Evolutionary conservation across 2,329 filamentous ascomycete genomes (phyloP).

Genomic region (Neospermospora avenae): DNA sequence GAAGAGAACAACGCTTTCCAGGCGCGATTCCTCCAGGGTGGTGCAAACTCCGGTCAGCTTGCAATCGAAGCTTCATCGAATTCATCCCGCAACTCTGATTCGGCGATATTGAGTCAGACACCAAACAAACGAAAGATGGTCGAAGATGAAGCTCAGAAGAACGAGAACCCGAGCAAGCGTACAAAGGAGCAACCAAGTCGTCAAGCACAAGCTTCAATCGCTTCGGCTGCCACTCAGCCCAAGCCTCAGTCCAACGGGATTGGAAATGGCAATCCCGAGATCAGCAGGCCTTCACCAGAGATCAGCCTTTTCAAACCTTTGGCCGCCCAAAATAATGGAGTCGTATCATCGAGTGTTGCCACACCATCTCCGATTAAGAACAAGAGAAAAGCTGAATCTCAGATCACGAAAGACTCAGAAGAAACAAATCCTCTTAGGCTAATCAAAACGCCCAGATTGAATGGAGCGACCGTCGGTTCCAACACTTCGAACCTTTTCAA

Average conservation of each 20-base stretch:
- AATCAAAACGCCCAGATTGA: slow-evolving; percentile 21
- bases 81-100: neutral
- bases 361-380: slow-evolving; percentile 20
- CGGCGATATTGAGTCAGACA: neutral
- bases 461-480: slow-evolving; percentile 26
- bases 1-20: neutral
- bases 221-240: neutral
- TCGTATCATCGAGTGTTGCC: slow-evolving; percentile 6
- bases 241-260: neutral
- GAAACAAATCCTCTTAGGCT: slow-evolving; percentile 24
- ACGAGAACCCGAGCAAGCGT: slow-evolving; percentile 28
- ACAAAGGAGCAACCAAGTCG: slow-evolving; percentile 4
- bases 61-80: neutral
- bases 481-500: slow-evolving; percentile 35
- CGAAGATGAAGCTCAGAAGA: slow-evolving; percentile 22
- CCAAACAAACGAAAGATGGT: slow-evolving; percentile 23
- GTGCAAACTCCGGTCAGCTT: neutral
- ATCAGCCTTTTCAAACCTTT: neutral
- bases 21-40: neutral
- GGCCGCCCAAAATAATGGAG: neutral
- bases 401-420: slow-evolving; percentile 30
- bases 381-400: slow-evolving; percentile 34
- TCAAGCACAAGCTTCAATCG: neutral
- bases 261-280: neutral
- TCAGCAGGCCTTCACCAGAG: neutral